These are phyloP conservation scores for Phallus indusiatus DNA, from an alignment of 768 basidiomycete genomes.

Conservation along the genomic window DNA sequence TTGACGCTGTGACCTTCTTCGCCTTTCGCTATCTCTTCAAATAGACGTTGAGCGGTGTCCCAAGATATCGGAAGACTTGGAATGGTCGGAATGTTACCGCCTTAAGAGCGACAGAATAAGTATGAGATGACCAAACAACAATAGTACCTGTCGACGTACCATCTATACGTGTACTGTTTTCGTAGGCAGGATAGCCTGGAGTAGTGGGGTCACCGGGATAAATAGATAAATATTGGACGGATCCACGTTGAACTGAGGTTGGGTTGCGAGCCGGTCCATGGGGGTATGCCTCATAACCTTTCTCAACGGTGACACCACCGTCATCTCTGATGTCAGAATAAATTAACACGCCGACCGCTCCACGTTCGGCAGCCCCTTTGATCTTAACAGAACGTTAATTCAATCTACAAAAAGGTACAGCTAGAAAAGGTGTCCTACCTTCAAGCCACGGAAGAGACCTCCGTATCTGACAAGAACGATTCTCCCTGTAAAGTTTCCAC, in stretches of 20 bases:
- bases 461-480: slow-evolving; percentile 77
- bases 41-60: slow-evolving; percentile 64
- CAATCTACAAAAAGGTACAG: neutral
- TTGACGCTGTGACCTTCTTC: slow-evolving; percentile 37
- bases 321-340: slow-evolving; percentile 85
- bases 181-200: slow-evolving; percentile 81
- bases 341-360: slow-evolving; percentile 69
- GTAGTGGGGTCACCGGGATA: slow-evolving; percentile 80
- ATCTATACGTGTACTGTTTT: slow-evolving; percentile 57
- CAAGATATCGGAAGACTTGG: slow-evolving; percentile 89
- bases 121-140: neutral
- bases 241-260: slow-evolving; percentile 76
- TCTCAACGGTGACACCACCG: slow-evolving; percentile 63
- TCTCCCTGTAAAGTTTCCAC: slow-evolving; percentile 65
- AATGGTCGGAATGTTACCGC: slow-evolving; percentile 57
- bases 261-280: slow-evolving; percentile 84
- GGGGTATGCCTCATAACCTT: slow-evolving; percentile 74
- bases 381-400: slow-evolving; percentile 33
- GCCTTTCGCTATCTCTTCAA: slow-evolving; percentile 40
- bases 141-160: neutral
- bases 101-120: slow-evolving; percentile 13
- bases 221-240: slow-evolving; percentile 57
- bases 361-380: slow-evolving; percentile 74
- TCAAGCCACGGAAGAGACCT: slow-evolving; percentile 72
- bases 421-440: slow-evolving; percentile 32